Evolutionary conservation across 805 yeast species (phyloP).

Genomic region (Henningerozyma blattae): DNA sequence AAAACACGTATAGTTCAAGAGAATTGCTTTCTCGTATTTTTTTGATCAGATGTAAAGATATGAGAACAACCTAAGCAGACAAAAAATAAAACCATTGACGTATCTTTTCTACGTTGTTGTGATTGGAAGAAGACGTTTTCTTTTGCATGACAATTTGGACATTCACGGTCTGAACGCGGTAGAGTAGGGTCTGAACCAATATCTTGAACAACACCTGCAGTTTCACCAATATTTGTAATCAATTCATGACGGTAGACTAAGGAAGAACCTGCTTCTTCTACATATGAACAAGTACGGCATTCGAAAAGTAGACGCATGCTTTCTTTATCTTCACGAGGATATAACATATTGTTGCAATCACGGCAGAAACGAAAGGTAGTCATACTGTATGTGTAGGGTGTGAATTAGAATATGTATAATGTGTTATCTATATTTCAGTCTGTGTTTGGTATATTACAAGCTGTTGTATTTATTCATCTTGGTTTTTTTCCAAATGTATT

Average conservation of each 20-base stretch:
- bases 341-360: conserved; percentile 95
- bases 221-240: conserved; percentile 80
- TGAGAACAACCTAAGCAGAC: conserved; percentile 83
- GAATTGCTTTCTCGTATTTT: conserved; percentile 26
- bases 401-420: no score
- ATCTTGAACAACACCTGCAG: conserved; percentile 95
- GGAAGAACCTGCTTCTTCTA: conserved; percentile 81
- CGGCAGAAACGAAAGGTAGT: conserved; percentile 93
- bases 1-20: no score
- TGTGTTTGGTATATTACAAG: no score
- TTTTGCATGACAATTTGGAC: conserved; percentile 77
- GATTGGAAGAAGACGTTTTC: conserved; percentile 96
- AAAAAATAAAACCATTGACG: conserved; percentile 88
- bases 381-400: no score
- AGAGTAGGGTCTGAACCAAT: conserved; percentile 96
- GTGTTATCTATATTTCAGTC: no score
- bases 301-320: conserved; percentile 61
- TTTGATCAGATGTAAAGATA: conserved; percentile 34
- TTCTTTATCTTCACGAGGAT: conserved; percentile 90
- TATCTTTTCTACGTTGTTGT: conserved; percentile 89
- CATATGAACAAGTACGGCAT: conserved; percentile 89
- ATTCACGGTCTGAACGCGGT: conserved; percentile 88
- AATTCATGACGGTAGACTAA: conserved; percentile 87
- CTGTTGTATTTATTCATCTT: no score
- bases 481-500: no score